phyloP scores from a whole-genome alignment of 495 filamentous ascomycete genomes.

The Podospora anserina region DNA sequence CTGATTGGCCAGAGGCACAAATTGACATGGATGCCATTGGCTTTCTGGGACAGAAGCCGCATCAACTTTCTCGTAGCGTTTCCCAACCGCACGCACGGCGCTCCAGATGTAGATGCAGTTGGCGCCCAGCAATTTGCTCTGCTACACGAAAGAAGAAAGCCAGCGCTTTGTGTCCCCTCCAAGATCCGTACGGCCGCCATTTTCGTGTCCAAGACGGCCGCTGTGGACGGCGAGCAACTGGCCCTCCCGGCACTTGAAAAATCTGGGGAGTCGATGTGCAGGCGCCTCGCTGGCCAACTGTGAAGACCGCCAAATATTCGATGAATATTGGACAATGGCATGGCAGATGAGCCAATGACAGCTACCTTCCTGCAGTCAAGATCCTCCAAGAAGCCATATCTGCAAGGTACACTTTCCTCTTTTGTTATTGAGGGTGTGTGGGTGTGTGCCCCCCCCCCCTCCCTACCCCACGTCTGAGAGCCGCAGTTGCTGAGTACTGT shows the following conservation, averaged over 20 bases:
- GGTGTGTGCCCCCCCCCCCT: too few species aligned
- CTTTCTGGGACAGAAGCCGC: slow-evolving; percentile 35
- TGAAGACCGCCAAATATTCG: not conserved
- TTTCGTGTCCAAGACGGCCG: not conserved
- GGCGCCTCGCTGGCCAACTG: slow-evolving; percentile 16
- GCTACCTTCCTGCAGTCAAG: too few species aligned
- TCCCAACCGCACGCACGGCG: slow-evolving; percentile 4
- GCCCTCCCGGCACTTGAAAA: slow-evolving; percentile 4
- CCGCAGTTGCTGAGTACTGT: not conserved
- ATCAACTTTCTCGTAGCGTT: slow-evolving; percentile 28
- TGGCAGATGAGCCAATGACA: not conserved
- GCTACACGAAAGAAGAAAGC: slow-evolving; percentile 1
- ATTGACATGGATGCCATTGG: slow-evolving; percentile 22
- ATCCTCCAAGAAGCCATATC: not conserved
- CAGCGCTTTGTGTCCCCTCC: not conserved
- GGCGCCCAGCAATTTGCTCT: slow-evolving; percentile 13
- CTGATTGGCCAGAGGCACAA: slow-evolving; percentile 27
- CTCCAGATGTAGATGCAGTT: slow-evolving; percentile 15
- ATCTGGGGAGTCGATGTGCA: slow-evolving; percentile 9
- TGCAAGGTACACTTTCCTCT: slow-evolving; percentile 18
- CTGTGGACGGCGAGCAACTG: slow-evolving; percentile 1
- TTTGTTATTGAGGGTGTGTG: not conserved
- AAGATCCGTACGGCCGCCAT: not conserved
- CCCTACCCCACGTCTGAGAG: not conserved
- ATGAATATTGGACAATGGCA: slow-evolving; percentile 2